phyloP scores from a whole-genome alignment of 371 early-diverging fungal species.

The Massospora cicadina region DNA sequence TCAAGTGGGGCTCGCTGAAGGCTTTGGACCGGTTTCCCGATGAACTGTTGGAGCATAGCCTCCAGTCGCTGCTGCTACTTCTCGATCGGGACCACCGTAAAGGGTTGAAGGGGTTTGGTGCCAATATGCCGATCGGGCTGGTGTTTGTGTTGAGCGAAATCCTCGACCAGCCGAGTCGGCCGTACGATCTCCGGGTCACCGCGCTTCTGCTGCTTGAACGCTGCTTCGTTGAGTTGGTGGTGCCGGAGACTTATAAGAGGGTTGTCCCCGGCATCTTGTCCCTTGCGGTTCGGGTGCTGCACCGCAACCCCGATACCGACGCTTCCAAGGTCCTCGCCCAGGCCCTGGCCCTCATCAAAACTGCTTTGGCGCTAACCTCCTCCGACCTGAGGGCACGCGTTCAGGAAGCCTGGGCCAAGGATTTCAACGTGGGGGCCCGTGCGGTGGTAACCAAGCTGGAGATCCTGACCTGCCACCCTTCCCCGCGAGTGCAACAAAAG shows the following conservation, averaged over 20 bases:
- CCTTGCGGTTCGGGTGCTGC: neutral
- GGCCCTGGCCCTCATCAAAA: neutral
- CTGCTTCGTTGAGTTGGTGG: neutral
- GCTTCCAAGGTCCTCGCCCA: neutral
- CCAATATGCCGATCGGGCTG: neutral
- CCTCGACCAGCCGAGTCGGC: neutral
- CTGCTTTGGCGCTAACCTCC: neutral
- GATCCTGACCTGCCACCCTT: neutral
- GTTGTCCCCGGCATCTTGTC: neutral
- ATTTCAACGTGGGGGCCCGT: neutral
- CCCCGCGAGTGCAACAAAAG: neutral
- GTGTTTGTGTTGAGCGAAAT: neutral
- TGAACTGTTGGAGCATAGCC: neutral
- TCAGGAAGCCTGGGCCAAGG: neutral
- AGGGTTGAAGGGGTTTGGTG: neutral
- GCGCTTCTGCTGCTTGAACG: neutral
- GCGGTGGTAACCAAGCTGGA: neutral
- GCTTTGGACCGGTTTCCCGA: neutral
- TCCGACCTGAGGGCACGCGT: neutral
- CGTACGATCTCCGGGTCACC: neutral
- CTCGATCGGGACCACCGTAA: neutral
- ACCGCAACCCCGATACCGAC: neutral
- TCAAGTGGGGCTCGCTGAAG: neutral
- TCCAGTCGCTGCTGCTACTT: neutral
- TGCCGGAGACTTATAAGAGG: neutral